These are phyloP conservation scores for Psophocarpus tetragonolobus DNA, from an alignment of 306 rosid genomes.

Conservation along the genomic window DNA sequence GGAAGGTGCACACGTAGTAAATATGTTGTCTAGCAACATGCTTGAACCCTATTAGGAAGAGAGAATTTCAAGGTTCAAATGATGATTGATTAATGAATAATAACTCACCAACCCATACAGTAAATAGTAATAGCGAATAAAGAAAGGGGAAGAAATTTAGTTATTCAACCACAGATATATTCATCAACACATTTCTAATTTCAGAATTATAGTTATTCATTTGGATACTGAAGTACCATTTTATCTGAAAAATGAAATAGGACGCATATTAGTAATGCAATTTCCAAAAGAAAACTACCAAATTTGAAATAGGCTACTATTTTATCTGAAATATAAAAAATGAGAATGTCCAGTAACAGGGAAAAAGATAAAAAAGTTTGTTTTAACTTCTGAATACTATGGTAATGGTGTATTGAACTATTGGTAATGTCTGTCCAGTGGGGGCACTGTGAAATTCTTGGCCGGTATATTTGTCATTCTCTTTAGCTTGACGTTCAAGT, in stretches of 20 bases:
- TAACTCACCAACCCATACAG: not conserved
- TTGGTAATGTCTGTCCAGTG: not conserved
- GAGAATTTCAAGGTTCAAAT: not conserved
- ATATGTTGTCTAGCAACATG: not conserved
- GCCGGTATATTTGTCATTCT: not conserved
- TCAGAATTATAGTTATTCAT: not conserved
- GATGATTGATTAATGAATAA: not conserved
- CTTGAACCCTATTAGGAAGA: not conserved
- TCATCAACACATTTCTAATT: not conserved
- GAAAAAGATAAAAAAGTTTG: conserved; percentile 1
- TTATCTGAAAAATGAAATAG: not conserved
- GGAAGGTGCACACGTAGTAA: not conserved
- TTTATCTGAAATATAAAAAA: conserved; percentile 15
- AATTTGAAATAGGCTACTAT: not conserved
- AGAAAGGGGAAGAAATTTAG: not conserved
- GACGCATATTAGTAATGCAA: not conserved
- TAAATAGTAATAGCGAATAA: not conserved
- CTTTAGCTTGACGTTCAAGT: conserved; percentile 9
- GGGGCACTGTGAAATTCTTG: not conserved
- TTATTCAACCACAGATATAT: not conserved
- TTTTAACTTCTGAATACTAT: not conserved
- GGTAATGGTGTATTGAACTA: not conserved
- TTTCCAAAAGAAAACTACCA: not conserved
- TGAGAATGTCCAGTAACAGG: conserved; percentile 5
- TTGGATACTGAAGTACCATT: not conserved